Conservation (phyloP, 163 green algal species). For the Scenedesmus sp. region DNA sequence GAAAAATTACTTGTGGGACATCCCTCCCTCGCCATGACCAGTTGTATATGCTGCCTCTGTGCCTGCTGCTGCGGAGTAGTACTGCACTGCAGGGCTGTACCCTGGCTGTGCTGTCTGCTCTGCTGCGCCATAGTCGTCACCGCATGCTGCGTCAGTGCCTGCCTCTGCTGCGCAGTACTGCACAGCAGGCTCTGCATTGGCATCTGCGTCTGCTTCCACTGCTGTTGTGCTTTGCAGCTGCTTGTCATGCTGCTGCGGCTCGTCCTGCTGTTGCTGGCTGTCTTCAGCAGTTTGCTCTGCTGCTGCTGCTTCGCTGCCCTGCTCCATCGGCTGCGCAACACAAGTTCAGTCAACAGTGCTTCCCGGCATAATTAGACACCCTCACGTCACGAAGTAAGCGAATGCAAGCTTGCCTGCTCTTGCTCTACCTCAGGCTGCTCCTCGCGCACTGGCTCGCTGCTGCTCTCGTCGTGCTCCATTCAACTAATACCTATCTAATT, state of each 20-base stretch:
- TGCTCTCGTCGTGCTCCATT: background rate
- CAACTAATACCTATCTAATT: background rate
- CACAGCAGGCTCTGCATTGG: background rate
- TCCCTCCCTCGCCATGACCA: background rate
- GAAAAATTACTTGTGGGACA: background rate
- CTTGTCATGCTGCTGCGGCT: background rate
- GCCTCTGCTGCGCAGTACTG: background rate
- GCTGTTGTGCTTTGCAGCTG: conserved; percentile 15
- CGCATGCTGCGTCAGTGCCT: conserved; percentile 1
- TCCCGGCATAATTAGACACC: background rate
- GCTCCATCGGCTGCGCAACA: background rate
- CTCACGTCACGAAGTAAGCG: background rate
- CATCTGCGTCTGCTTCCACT: conserved; percentile 1
- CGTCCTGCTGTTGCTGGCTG: background rate
- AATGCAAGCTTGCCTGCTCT: background rate
- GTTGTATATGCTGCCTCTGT: conserved; percentile 11
- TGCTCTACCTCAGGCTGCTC: background rate
- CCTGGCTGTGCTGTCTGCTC: background rate
- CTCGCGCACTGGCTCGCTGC: background rate
- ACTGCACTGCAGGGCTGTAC: background rate
- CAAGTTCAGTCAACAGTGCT: background rate
- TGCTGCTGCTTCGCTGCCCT: background rate
- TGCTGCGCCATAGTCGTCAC: background rate
- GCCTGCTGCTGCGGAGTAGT: conserved; percentile 20
- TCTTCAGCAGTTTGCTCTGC: background rate